Conservation (phyloP, 108 stramenopile genomes). For the Pseudonitzschia multiseries region DNA sequence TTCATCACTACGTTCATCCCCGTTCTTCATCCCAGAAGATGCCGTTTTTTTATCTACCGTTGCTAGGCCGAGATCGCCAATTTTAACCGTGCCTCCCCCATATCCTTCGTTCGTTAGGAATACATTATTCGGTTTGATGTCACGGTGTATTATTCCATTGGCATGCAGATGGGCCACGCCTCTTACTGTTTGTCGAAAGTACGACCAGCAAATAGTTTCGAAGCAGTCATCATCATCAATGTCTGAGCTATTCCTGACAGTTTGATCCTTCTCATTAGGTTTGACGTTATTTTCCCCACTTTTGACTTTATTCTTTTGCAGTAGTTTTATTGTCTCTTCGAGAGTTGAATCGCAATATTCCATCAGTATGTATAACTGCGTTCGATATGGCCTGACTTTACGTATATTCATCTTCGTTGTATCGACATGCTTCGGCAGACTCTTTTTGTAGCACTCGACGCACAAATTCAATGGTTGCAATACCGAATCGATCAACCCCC, state of each 20-base stretch:
- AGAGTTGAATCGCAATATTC: constrained; percentile 42
- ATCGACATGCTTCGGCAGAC: constrained; percentile 38
- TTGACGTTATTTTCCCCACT: background rate
- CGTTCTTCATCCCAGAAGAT: background rate
- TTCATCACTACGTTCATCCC: background rate
- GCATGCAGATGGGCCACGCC: constrained; percentile 83
- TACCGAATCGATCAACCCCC: constrained; percentile 51
- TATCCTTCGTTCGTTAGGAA: constrained; percentile 29
- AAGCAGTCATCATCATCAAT: constrained; percentile 18
- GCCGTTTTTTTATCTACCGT: constrained; percentile 11
- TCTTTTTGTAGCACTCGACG: constrained; percentile 41
- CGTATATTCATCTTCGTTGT: constrained; percentile 35
- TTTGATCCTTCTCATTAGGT: background rate
- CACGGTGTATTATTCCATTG: constrained; percentile 74
- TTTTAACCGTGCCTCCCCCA: constrained; percentile 28
- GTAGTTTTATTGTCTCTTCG: constrained; percentile 3
- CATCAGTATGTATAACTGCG: constrained; percentile 47
- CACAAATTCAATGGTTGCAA: constrained; percentile 51
- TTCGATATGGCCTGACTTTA: constrained; percentile 23
- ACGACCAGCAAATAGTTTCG: constrained; percentile 26
- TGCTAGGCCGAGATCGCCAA: constrained; percentile 48
- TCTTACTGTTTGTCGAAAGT: constrained; percentile 47
- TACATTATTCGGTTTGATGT: constrained; percentile 45
- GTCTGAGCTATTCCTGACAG: background rate
- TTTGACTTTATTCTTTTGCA: constrained; percentile 3